Conservation (phyloP, 192 early-diverging fungal species). For the Lunasporangiospora selenospora region DNA sequence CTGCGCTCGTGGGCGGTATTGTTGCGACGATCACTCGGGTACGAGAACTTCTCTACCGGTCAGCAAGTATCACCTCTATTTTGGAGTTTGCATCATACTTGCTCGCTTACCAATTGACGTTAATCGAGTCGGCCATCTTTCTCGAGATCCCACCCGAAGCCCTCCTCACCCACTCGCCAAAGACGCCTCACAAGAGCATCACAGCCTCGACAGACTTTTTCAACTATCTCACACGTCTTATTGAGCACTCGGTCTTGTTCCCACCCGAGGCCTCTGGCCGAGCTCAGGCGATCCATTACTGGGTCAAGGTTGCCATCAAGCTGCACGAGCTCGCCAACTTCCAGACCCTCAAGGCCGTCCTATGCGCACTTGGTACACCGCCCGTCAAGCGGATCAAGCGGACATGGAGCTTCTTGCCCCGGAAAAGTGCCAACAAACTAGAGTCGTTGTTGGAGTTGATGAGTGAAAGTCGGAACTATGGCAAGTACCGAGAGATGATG, state of each 20-base stretch:
- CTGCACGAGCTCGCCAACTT: conserved; percentile 67
- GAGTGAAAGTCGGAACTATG: conserved; percentile 74
- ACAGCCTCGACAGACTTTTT: conserved; percentile 77
- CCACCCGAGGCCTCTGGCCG: conserved; percentile 60
- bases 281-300: conserved; percentile 63
- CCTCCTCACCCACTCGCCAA: conserved; percentile 63
- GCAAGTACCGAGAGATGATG: conserved; percentile 65
- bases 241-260: conserved; percentile 73
- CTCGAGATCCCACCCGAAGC: conserved; percentile 61
- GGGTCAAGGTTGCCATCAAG: conserved; percentile 71
- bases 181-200: conserved; percentile 60
- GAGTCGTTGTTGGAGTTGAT: conserved; percentile 60
- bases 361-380: conserved; percentile 69
- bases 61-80: conserved; percentile 54
- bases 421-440: conserved; percentile 59
- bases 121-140: conserved; percentile 76
- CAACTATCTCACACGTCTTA: conserved; percentile 75
- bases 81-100: conserved; percentile 64
- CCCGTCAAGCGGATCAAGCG: conserved; percentile 70
- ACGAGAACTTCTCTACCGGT: conserved; percentile 55
- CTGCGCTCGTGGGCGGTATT: conserved; percentile 38
- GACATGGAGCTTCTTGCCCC: conserved; percentile 74
- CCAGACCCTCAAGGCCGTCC: conserved; percentile 73
- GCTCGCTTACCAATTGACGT: conserved; percentile 69
- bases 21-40: conserved; percentile 56